These are phyloP conservation scores for Begonia fuchsioides DNA, from an alignment of 306 rosid species.

Conservation along the genomic window DNA sequence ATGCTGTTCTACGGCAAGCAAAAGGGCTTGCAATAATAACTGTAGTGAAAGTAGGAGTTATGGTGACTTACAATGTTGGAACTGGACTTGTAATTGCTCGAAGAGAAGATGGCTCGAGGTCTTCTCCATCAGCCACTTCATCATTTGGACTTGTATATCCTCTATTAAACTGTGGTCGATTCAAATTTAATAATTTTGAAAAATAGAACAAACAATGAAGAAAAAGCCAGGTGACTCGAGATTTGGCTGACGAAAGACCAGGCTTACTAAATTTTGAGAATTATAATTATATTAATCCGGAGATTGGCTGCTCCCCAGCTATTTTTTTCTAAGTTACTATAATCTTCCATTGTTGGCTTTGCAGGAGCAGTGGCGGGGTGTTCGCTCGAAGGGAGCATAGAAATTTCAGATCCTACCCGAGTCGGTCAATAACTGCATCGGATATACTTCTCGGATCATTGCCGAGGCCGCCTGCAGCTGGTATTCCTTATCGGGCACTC, in stretches of 20 bases:
- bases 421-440: slow-evolving; percentile 55
- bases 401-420: slow-evolving; percentile 71
- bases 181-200: too few relatives aligned
- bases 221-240: too few relatives aligned
- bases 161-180: too few relatives aligned
- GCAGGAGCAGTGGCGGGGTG: slow-evolving; percentile 97
- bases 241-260: too few relatives aligned
- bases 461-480: slow-evolving; percentile 92
- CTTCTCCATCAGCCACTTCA: slow-evolving; percentile 91
- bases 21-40: slow-evolving; percentile 95
- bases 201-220: too few relatives aligned
- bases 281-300: too few relatives aligned
- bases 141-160: slow-evolving; percentile 31
- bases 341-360: slow-evolving; percentile 4
- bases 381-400: slow-evolving; percentile 81
- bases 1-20: slow-evolving; percentile 64
- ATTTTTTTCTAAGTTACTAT: background rate
- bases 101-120: slow-evolving; percentile 94
- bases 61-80: slow-evolving; percentile 85
- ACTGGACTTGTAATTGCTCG: slow-evolving; percentile 90
- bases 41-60: slow-evolving; percentile 67
- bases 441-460: slow-evolving; percentile 73
- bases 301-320: too few relatives aligned
- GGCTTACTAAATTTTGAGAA: too few relatives aligned
- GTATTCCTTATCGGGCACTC: slow-evolving; percentile 65